Evolutionary conservation across 2,329 filamentous ascomycete species (phyloP), one percentile per base, ranked within the genome.

Genomic region (Ascocoryne sarcoides): DNA sequence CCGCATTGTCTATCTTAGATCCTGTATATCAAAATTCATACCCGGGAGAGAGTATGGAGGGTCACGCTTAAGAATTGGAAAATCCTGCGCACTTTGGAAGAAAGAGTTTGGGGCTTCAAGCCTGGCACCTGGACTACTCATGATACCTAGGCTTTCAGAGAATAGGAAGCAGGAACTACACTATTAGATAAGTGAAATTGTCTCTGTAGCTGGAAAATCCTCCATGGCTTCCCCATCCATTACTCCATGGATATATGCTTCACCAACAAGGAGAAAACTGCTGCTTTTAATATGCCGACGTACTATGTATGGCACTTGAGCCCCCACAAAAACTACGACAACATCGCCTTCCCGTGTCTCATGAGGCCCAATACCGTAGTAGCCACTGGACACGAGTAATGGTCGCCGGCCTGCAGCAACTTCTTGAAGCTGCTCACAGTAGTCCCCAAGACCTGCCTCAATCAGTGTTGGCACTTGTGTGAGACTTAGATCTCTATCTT

Each of bases 1-100:
- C 71, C 4, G 68, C 32, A 9, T 34, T 48, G 26, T 26, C 23
- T 26, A 26, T 26, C 23, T 26, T 26, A 26, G 23, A 26, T 7
- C 23, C 23, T 26, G 12, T 26, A 26, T 12, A 26, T 26, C 23
- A 12, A 12, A 26, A 26, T 26, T 26, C 23, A 26, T 26, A 26
- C 23, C 12, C 23, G 23, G 23, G 23, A 26, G 23, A 26, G 23
- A 26, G 23, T 26, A 26, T 26, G 23, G 23, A 26, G 23, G 23
- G 12, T 26, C 23, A 26, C 23, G 23, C 12, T 26, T 26, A 26
- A 12, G 23, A 26, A 26, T 26, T 7, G 23, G 23, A 12, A 26
- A 26, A 26, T n/a, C 23, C 23, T 26, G 23, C 12, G 23, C 12
- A 12, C 23, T 26, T 26, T 26, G 23, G 12, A 26, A 26, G 7